phyloP scores from a whole-genome alignment of 2,329 filamentous ascomycete genomes.

The Fusarium sp. region DNA sequence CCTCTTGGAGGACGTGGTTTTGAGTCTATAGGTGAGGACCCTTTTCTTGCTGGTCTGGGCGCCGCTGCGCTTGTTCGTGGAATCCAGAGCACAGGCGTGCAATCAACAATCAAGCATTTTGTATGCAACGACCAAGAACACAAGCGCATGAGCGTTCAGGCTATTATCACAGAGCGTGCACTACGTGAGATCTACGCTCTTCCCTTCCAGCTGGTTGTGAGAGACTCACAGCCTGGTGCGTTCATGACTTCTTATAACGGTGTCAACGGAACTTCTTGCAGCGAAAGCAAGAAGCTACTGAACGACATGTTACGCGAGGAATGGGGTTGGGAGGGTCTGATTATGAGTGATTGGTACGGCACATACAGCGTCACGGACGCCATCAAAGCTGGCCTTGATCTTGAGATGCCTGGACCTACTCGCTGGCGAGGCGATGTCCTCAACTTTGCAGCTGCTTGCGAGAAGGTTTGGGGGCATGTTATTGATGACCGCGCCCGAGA shows the following conservation, averaged over 20 bases:
- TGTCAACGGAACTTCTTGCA: slow-evolving; percentile 65
- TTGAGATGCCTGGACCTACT: slow-evolving; percentile 69
- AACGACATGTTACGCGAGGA: slow-evolving; percentile 62
- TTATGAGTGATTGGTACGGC: slow-evolving; percentile 70
- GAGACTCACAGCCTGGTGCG: slow-evolving; percentile 60
- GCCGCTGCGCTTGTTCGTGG: slow-evolving; percentile 63
- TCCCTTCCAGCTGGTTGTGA: slow-evolving; percentile 66
- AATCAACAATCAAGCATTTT: slow-evolving; percentile 69
- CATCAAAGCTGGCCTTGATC: slow-evolving; percentile 61
- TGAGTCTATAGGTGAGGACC: slow-evolving; percentile 68
- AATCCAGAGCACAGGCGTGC: slow-evolving; percentile 65
- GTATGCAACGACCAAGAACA: slow-evolving; percentile 71
- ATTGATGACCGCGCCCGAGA: slow-evolving; percentile 67
- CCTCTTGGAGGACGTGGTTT: slow-evolving; percentile 69
- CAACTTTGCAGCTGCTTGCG: slow-evolving; percentile 62
- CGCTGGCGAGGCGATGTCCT: slow-evolving; percentile 61
- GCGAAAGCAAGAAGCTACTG: slow-evolving; percentile 62
- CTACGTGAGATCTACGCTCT: slow-evolving; percentile 67
- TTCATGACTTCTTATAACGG: slow-evolving; percentile 70
- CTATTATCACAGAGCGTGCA: slow-evolving; percentile 63
- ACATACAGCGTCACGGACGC: slow-evolving; percentile 64
- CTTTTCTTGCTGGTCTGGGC: slow-evolving; percentile 63
- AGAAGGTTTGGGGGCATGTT: slow-evolving; percentile 64
- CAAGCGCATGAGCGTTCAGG: slow-evolving; percentile 64
- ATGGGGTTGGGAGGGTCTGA: slow-evolving; percentile 65